phyloP scores from a whole-genome alignment of 176 grass and related monocot genomes.

The Oryza glaberrima region DNA sequence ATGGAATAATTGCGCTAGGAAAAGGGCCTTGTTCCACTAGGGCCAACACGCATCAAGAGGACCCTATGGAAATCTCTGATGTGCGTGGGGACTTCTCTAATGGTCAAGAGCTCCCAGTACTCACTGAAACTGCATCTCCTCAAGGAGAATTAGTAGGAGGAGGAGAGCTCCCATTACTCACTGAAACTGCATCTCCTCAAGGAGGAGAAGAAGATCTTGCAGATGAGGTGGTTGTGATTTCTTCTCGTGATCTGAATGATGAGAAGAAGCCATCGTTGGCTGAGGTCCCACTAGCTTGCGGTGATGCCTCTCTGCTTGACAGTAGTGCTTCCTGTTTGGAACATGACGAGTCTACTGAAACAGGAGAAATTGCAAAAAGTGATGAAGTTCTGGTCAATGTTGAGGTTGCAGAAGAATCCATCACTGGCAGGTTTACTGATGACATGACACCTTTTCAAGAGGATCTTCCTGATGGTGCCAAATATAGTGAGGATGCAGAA shows the following conservation, averaged over 20 bases:
- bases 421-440: conserved; percentile 26
- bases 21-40: conserved; percentile 46
- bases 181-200: too few species aligned
- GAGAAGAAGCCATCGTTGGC: conserved; percentile 19
- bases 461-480: conserved; percentile 20
- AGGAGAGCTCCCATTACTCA: too few species aligned
- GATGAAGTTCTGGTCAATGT: conserved; percentile 48
- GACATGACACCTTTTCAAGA: conserved; percentile 31
- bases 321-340: conserved; percentile 10
- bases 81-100: conserved; percentile 23
- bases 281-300: conserved; percentile 11
- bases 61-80: conserved; percentile 30
- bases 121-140: conserved; percentile 28
- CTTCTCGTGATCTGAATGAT: conserved; percentile 7
- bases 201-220: conserved; percentile 8
- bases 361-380: conserved; percentile 19
- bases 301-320: conserved; percentile 9
- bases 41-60: conserved; percentile 34
- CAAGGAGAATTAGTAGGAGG: conserved; percentile 15
- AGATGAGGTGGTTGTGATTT: not conserved
- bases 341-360: conserved; percentile 34
- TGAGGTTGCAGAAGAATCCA: conserved; percentile 48
- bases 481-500: conserved; percentile 33
- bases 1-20: conserved; percentile 35
- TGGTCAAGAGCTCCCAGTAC: conserved; percentile 38